phyloP scores from a whole-genome alignment of 345 rosid species.

The Gossypium arboreum region DNA sequence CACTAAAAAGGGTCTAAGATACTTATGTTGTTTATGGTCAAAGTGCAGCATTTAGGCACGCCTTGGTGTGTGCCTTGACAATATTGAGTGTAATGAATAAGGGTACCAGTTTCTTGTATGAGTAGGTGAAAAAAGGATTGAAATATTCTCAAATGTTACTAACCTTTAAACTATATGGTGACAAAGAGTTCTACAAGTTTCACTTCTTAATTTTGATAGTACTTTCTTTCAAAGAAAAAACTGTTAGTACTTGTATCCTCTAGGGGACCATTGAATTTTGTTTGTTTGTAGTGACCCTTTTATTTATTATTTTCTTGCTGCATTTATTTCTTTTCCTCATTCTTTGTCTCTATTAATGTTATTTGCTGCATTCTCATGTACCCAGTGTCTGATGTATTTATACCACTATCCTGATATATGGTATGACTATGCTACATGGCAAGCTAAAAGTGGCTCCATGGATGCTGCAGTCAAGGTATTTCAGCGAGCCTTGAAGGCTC shows the following conservation, averaged over 20 bases:
- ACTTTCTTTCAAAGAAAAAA: not conserved
- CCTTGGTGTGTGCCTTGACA: not conserved
- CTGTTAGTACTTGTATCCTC: too few species aligned
- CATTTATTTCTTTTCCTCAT: not conserved
- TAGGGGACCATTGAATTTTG: not conserved
- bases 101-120: not conserved
- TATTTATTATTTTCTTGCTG: not conserved
- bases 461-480: slow-evolving; percentile 92
- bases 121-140: not conserved
- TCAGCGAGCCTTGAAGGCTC: slow-evolving; percentile 93
- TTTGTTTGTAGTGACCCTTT: not conserved
- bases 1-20: not conserved
- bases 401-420: slow-evolving; percentile 92
- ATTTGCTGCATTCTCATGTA: slow-evolving; percentile 24
- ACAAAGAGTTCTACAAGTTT: not conserved
- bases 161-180: not conserved
- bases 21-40: not conserved
- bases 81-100: not conserved
- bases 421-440: slow-evolving; percentile 97
- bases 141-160: slow-evolving; percentile 4
- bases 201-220: not conserved
- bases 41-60: not conserved
- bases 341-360: not conserved
- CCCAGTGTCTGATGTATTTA: slow-evolving; percentile 89
- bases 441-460: slow-evolving; percentile 71